Conservation (phyloP, 345 rosid genomes). For the Lagerstroemia speciosa region DNA sequence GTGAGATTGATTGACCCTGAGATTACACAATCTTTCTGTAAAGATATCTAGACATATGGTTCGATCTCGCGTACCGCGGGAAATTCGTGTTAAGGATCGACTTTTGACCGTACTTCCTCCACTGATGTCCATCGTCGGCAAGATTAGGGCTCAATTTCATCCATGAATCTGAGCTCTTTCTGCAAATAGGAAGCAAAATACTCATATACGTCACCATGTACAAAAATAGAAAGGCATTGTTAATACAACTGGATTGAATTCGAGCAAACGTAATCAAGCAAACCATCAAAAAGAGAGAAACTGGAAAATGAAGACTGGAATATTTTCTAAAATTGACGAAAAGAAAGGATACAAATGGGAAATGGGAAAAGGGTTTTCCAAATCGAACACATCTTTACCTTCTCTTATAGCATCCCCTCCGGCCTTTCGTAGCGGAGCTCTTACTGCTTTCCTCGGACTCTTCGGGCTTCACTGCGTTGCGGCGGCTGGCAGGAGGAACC, state of each 20-base stretch:
- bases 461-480: constrained; percentile 12
- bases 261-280: no score
- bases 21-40: no score
- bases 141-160: constrained; percentile 9
- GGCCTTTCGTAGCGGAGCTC: constrained; percentile 8
- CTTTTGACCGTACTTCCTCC: constrained; percentile 63
- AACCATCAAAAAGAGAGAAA: no score
- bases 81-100: constrained; percentile 29
- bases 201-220: no score
- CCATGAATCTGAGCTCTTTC: constrained; percentile 21
- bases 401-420: constrained; percentile 26
- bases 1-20: no score
- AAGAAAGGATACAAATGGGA: no score
- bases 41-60: no score
- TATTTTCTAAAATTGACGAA: no score
- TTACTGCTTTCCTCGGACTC: constrained; percentile 21
- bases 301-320: no score
- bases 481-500: background rate
- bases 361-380: no score
- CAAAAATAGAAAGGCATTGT: no score
- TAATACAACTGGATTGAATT: no score
- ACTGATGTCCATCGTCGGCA: constrained; percentile 36
- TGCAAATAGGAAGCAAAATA: constrained; percentile 9
- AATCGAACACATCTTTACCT: constrained; percentile 12
- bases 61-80: constrained; percentile 24